A percentile compares a stretch with the other conserved stretches of the same genome.
These are phyloP conservation scores for Astrothelium macrocarpum DNA, from an alignment of 495 filamentous ascomycete species.

Conservation along the genomic window DNA sequence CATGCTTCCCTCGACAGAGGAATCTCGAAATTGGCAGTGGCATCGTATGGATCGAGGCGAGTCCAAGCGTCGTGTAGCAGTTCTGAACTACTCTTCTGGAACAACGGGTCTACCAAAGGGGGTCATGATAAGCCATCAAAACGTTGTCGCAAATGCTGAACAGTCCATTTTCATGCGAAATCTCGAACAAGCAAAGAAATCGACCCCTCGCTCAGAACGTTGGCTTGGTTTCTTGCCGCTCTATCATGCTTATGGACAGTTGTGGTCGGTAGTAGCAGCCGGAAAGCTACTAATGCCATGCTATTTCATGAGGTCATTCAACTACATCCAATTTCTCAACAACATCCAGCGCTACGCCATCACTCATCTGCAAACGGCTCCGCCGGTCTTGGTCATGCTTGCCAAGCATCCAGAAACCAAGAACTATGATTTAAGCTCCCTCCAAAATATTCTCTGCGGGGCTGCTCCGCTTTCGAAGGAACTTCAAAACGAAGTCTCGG, in stretches of 20 bases:
- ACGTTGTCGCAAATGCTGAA: slow-evolving; percentile 33
- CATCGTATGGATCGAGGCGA: slow-evolving; percentile 29
- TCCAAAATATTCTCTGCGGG: slow-evolving; percentile 33
- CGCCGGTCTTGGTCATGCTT: slow-evolving; percentile 34
- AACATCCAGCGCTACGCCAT: slow-evolving; percentile 29
- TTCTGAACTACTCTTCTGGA: slow-evolving; percentile 42
- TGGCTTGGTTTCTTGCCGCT: slow-evolving; percentile 37
- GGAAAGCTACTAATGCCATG: slow-evolving; percentile 22
- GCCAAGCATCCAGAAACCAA: slow-evolving; percentile 32
- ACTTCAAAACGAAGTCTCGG: slow-evolving; percentile 33
- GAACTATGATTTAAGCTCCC: slow-evolving; percentile 28
- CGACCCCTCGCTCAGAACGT: slow-evolving; percentile 22
- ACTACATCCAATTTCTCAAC: slow-evolving; percentile 23
- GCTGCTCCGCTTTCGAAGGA: slow-evolving; percentile 32
- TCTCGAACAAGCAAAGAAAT: slow-evolving; percentile 20
- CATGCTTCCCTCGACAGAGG: slow-evolving; percentile 35
- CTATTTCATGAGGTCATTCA: slow-evolving; percentile 33
- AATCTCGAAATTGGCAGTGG: slow-evolving; percentile 43
- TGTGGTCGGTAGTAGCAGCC: slow-evolving; percentile 31
- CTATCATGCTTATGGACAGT: slow-evolving; percentile 41
- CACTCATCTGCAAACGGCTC: slow-evolving; percentile 34
- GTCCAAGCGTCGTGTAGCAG: slow-evolving; percentile 32
- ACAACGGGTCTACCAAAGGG: slow-evolving; percentile 37
- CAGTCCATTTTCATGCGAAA: slow-evolving; percentile 32
- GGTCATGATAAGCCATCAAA: slow-evolving; percentile 34